Base-by-base conservation (phyloP, 768 basidiomycete genomes). In the Ramaria sp. region DNA sequence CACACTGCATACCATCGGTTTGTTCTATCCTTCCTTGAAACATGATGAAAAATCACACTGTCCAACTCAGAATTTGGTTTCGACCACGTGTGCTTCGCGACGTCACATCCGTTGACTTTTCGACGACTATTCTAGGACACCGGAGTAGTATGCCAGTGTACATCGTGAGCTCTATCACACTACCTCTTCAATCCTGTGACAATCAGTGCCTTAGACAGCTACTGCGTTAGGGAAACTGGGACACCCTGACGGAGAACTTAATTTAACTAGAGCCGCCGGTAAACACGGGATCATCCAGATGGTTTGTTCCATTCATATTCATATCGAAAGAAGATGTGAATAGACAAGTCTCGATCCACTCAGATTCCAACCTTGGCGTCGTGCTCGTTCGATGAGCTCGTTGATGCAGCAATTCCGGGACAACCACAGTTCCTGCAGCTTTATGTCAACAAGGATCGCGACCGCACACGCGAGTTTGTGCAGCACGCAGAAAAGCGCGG, bases 351-450 rank as follows among this genome's bases (percentile, higher is more conserved):
- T 58, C 6, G 20, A 7, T 52, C 37, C 13, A 17, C 10, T 11
- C 63, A 94, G 94, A 95, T 98, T 53, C 92, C 94, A 1, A 98
- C 96, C 0, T 75, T 98, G 20, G 91, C 95, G 0, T 93, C 90
- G 0, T 98, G 93, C 69, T 89, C 91, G 0, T 96, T 98, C 68
- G 93, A 98, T 66, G 92, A 98, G 68, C 81, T 97, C 51, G 77
- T 96, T n/a, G 87, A 95, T 66, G 88, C 82, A 0, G 87, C 91
- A 12, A 71, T 77, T 42, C 84, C 86, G 4, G 82, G 78, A 1
- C 94, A 97, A 70, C 73, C 80, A 3, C 88, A 88, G 66, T 93
- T 93, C 69, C 69, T 96, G 51, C 95, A 98, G 68, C 71, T 97
- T 75, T 94, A 94, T 66, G 95, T 98, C 55, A 97, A 97, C 73